Evolutionary conservation across 306 rosid genomes (phyloP).

Genomic region (Quercus rubra): DNA sequence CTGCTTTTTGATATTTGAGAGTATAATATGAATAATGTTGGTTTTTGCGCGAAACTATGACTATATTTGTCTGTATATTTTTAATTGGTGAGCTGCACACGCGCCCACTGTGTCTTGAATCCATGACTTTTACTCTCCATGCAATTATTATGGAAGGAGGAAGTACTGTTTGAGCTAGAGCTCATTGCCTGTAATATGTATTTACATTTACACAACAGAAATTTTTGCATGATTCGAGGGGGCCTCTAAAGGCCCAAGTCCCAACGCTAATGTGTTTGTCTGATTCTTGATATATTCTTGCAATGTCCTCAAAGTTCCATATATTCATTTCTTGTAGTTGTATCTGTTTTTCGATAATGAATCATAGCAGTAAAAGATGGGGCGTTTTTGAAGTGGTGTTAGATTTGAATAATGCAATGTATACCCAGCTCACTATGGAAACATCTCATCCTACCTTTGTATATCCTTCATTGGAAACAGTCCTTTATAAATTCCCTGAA

Average conservation of each 20-base stretch:
- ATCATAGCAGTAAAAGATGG: not conserved
- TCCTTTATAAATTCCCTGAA: not conserved
- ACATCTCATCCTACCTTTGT: not conserved
- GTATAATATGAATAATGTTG: not conserved
- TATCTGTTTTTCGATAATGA: not conserved
- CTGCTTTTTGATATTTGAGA: not conserved
- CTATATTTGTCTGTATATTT: not conserved
- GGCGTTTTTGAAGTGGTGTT: not conserved
- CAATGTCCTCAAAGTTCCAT: not conserved
- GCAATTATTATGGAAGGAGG: too few relatives aligned
- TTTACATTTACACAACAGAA: not conserved
- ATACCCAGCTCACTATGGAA: not conserved
- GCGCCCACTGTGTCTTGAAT: too few relatives aligned
- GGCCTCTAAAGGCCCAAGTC: not conserved
- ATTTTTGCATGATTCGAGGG: not conserved
- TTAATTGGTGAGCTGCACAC: too few relatives aligned
- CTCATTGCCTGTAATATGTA: not conserved
- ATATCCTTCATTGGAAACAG: not conserved
- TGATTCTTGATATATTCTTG: not conserved
- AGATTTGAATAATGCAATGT: not conserved
- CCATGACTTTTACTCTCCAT: too few relatives aligned
- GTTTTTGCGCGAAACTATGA: not conserved
- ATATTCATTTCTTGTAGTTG: not conserved
- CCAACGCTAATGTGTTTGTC: not conserved
- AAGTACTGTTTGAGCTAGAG: too few relatives aligned